Evolutionary conservation across 306 rosid species (phyloP), one percentile per base, ranked within the genome.

Genomic region (Dalbergia cultrata): DNA sequence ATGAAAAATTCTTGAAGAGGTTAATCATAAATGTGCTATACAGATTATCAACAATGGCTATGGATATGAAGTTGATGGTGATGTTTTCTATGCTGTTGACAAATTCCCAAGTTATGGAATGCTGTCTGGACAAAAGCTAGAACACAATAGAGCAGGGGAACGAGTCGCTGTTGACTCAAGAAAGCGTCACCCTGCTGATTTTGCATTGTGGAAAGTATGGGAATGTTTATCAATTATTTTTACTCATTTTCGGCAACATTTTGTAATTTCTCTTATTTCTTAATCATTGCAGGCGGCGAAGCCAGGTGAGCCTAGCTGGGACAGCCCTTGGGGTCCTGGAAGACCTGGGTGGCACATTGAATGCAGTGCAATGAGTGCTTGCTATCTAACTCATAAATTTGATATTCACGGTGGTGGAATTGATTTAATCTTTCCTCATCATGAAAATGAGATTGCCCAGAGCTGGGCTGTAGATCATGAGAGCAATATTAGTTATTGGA

Each of bases 341-440:
- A 89, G 99, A 67, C 98, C 99, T 18, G 99, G 99, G 73, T 95
- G 99, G 99, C 99, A 95, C 84, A 95, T 95, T 47, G 99, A 95
- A 67, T 95, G 99, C 93, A 95, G 99, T 86, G 98, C 99, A 13
- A 95, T 95, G 99, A 93, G 99, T 85, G 89, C 98, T 13, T 86
- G 92, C 65, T 95, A 93, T 87, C 84, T 95, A 62, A 86, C 93
- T 49, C 90, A 87, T 80, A 80, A 82, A 77, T 95, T 95, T 83
- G 99, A 95, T 88, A 91, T 95, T 80, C 98, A 95, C 79, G 99
- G 99, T 18, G 98, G 99, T 84, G 99, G 98, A 78, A 95, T 95
- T 57, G 99, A 95, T 85, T 85, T 95, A 81, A 91, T 95, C 64
- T 95, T 95, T 86, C 99, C 99, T 43, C 98, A 93, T 86, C 99